These are phyloP conservation scores for Ramalina peruviana DNA, from an alignment of 495 filamentous ascomycete genomes.

Conservation along the genomic window DNA sequence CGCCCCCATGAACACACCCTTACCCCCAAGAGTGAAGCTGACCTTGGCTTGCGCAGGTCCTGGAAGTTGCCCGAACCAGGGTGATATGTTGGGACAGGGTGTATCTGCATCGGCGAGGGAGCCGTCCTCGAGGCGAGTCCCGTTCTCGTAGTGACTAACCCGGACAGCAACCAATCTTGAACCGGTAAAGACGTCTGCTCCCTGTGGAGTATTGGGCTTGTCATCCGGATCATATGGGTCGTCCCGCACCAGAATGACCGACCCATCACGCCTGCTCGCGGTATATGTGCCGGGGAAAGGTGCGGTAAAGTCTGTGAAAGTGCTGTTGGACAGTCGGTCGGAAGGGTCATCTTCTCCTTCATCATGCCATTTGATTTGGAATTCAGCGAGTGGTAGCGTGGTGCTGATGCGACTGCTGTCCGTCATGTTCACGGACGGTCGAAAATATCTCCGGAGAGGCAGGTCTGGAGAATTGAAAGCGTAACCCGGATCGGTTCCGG, in stretches of 20 bases:
- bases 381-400: neutral
- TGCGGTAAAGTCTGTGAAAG: neutral
- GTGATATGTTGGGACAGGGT: neutral
- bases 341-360: neutral
- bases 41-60: neutral
- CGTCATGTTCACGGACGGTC: neutral
- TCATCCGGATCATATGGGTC: neutral
- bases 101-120: neutral
- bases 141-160: neutral
- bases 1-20: too few relatives aligned
- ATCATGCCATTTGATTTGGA: neutral
- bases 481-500: neutral
- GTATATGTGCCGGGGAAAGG: neutral
- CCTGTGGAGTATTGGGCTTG: neutral
- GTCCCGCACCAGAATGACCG: neutral
- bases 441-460: conserved; percentile 1
- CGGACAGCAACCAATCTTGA: neutral
- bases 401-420: neutral
- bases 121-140: neutral
- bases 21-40: too few relatives aligned
- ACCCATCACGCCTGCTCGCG: neutral
- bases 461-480: neutral
- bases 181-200: neutral
- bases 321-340: neutral
- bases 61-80: neutral